These are phyloP conservation scores for Colletotrichum incanum DNA, from an alignment of 2,329 filamentous ascomycete species.

Conservation along the genomic window DNA sequence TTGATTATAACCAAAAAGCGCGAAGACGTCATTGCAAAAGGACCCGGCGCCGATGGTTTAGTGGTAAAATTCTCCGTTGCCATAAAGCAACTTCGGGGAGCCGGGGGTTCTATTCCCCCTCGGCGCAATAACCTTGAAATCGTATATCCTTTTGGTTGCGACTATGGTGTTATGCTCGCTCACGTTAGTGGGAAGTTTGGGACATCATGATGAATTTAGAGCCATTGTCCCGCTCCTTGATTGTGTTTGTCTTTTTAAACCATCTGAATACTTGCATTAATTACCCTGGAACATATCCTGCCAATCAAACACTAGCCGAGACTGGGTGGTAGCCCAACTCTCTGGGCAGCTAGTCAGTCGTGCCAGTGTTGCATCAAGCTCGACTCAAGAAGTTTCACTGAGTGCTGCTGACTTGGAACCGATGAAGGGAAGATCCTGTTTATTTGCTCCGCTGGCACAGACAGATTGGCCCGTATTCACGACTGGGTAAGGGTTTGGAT, in stretches of 20 bases:
- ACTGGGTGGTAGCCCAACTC: background rate
- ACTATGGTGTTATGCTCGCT: too few species aligned
- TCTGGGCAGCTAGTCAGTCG: background rate
- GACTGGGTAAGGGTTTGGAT: slow-evolving; percentile 16
- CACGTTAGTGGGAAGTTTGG: too few species aligned
- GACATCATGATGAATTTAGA: background rate
- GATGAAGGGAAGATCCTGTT: background rate
- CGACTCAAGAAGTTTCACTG: background rate
- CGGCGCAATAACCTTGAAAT: too few species aligned
- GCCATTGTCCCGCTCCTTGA: background rate
- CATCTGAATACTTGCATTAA: too few species aligned
- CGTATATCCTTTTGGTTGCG: too few species aligned
- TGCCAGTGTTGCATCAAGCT: background rate
- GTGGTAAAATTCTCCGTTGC: slow-evolving; percentile 44
- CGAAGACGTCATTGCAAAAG: too few species aligned
- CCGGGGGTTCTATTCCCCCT: slow-evolving; percentile 44
- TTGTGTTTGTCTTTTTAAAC: too few species aligned
- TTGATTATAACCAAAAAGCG: too few species aligned
- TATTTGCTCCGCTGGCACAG: background rate
- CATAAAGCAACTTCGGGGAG: slow-evolving; percentile 41
- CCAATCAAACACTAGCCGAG: background rate
- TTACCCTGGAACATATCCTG: background rate
- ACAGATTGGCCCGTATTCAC: background rate
- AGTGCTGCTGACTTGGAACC: too few species aligned
- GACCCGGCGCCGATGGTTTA: slow-evolving; percentile 44